Evolutionary conservation across 371 early-diverging fungal genomes (phyloP).

Genomic region (Mucor indicus): DNA sequence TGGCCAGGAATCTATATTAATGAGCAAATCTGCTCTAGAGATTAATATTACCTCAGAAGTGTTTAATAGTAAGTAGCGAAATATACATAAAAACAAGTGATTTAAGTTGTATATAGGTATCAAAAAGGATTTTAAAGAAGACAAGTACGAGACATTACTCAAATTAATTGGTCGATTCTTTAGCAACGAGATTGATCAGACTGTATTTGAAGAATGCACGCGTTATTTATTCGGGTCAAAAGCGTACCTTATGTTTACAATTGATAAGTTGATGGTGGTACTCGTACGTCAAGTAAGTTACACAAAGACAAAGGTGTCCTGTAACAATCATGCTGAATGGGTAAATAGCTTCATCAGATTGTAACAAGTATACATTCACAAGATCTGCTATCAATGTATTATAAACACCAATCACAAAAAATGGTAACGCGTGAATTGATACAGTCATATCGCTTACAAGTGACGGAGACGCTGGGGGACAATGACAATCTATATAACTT

Average conservation of each 20-base stretch:
- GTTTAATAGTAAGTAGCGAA: constrained; percentile 18
- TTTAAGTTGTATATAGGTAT: constrained; percentile 2
- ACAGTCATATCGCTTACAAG: constrained; percentile 40
- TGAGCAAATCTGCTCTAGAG: constrained; percentile 48
- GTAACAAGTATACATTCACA: constrained; percentile 18
- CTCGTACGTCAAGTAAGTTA: constrained; percentile 17
- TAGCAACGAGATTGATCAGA: constrained; percentile 75
- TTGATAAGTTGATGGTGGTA: constrained; percentile 62
- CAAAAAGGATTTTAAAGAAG: constrained; percentile 28
- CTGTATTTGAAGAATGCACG: constrained; percentile 86
- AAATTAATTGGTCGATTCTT: constrained; percentile 69
- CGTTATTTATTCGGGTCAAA: constrained; percentile 83
- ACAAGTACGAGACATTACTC: constrained; percentile 72
- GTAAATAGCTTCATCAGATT: constrained; percentile 15
- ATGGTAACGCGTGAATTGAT: constrained; percentile 30
- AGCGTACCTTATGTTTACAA: constrained; percentile 80
- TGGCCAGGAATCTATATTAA: constrained; percentile 49
- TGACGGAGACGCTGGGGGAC: constrained; percentile 37
- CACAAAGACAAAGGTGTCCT: neutral
- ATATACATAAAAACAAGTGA: neutral
- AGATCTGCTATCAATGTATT: constrained; percentile 14
- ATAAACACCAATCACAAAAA: constrained; percentile 18
- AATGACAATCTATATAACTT: constrained; percentile 80
- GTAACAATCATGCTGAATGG: too few relatives aligned
- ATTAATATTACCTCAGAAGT: constrained; percentile 3